Evolutionary conservation across 2,329 filamentous ascomycete species (phyloP), one percentile per base, ranked within the genome.

Genomic region (Microdochium nivale): DNA sequence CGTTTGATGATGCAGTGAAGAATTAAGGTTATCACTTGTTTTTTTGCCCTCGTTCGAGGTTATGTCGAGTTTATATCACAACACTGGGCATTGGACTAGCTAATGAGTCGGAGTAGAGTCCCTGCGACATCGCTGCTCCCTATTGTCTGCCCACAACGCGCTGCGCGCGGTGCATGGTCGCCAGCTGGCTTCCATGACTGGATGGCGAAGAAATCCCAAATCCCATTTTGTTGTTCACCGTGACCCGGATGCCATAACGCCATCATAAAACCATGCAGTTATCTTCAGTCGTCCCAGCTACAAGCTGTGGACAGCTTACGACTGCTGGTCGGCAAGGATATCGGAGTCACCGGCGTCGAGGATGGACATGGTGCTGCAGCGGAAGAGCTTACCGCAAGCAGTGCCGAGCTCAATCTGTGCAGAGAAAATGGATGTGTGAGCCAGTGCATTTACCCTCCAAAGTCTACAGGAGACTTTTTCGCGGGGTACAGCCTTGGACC

Each of bases 371-470:
- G 91, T 96, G 63, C 89, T 92, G 85, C 89, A 95, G 65, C 90
- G 84, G 87, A 95, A 99, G 71, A 99, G 87, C 82, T 97, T 97
- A 81, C 94, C 94, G 79, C 91, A 96, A 65, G 90, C 91, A 70
- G 91, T 97, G 69, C 94, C 94, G 62, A 99, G 83, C 80, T 97
- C 94, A 71, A 97, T 96, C 91, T 97, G 73, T 73, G 68, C 53
- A 52, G 27, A 54, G 53, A 56, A 57, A 56, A 59, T 57, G 63
- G 55, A 69, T 58, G 65, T 68, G 80, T 86, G 77, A 86, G 82
- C 81, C 71, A 64, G 64, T 64, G 73, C 19, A 19, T 44, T 67
- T 75, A 85, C 89, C 90, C 90, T 95, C 90, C 89, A 88, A 94
- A 94, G 88, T 83, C 85, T 77, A 64, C 64, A 65, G 58, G 68